Conservation (phyloP, 75 land plant genomes). For the Isoetes taiwanensis region DNA sequence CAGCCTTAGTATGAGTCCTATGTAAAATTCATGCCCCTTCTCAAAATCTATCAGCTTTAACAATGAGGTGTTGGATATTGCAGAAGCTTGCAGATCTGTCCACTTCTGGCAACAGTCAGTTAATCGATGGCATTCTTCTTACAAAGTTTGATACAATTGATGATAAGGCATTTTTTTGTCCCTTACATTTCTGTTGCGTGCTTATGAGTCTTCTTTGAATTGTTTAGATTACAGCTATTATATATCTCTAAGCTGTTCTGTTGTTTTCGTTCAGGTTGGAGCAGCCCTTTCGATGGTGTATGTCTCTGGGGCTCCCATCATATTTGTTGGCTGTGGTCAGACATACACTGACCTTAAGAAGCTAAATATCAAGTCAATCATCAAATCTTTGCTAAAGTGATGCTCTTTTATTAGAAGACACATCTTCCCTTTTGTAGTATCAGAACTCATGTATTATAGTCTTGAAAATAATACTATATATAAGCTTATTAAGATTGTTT, state of each 20-base stretch:
- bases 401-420: too few species aligned
- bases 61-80: constrained; percentile 6
- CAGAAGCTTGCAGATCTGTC: constrained; percentile 95
- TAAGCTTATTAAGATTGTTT: too few species aligned
- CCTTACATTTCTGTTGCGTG: neutral
- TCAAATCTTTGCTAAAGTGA: constrained; percentile 76
- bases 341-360: constrained; percentile 94
- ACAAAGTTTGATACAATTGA: constrained; percentile 93
- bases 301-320: constrained; percentile 88
- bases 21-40: too few species aligned
- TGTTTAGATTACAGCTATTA: neutral
- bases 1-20: too few species aligned
- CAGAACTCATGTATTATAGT: too few species aligned
- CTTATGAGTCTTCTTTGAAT: neutral
- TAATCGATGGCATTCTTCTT: constrained; percentile 80
- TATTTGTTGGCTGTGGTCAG: constrained; percentile 98
- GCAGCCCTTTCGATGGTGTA: constrained; percentile 99
- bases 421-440: too few species aligned
- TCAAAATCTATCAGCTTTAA: too few species aligned
- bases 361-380: constrained; percentile 89
- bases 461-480: too few species aligned
- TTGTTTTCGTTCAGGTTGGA: constrained; percentile 87
- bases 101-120: constrained; percentile 34
- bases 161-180: constrained; percentile 57
- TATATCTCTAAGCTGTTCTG: neutral